Base-by-base conservation (phyloP, 2,329 filamentous ascomycete species). In the Domatiomyces globalis region DNA sequence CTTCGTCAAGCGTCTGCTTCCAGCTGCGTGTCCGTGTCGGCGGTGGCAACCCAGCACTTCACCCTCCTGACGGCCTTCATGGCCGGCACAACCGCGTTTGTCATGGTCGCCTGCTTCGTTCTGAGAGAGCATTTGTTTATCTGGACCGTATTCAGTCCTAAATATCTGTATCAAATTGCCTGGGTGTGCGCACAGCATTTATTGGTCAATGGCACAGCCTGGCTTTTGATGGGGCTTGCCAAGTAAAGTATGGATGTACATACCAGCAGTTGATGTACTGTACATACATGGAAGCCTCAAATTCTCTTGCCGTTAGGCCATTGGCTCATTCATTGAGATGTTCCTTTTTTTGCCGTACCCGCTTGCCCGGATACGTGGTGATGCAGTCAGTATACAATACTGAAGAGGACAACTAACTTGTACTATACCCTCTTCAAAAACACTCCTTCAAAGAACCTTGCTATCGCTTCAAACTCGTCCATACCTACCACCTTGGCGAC, bases 131-230 rank as follows among this genome's bases (percentile, higher is more conserved):
- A 98, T 73, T 67, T 98, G 52, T 98, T 98, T 65, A 89, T 98
- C 55, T 98, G 92, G 92, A 96, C 90, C 0, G 92, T 98, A 9
- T 98, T 98, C 67, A 94, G 87, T 57, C 92, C 92, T 0, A 98
- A 96, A 67, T 96, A 89, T 66, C 70, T 98, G 58, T 98, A 94
- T 66, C 85, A 81, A 57, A 84, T 92, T 74, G 87, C 84, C 12
- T 98, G 92, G 94, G 81, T 78, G 56, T 63, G 90, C 45, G 85
- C 79, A 6, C 87, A 89, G 71, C 90, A 98, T 76, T 65, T 89
- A 54, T 64, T 77, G 39, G 72, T 90, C 44, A 88, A 90, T 65
- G 60, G 89, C 43, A 45, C 22, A 20, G 43, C 43, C 22, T 20
- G 18, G n/a, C n/a, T 20, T 10, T 10, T 45, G 43, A 45, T 45